Conservation (phyloP, 768 basidiomycete genomes). For the Thelephora aurantiotincta region DNA sequence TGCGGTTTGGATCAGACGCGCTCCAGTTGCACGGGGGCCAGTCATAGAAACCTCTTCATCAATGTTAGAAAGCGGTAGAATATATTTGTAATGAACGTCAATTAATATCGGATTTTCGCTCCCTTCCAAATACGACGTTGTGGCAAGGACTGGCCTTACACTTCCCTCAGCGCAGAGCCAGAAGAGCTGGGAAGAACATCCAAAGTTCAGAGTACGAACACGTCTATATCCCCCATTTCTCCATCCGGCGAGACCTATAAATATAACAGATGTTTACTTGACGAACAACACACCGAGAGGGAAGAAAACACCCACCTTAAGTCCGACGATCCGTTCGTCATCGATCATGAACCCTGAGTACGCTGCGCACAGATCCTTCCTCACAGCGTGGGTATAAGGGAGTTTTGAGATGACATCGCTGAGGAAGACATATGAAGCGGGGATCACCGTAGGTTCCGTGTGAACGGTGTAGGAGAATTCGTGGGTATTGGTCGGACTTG, state of each 20-base stretch:
- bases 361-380: neutral
- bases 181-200: too few relatives aligned
- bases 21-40: too few relatives aligned
- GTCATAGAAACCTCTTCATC: too few relatives aligned
- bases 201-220: conserved; percentile 15
- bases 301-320: conserved; percentile 20
- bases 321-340: conserved; percentile 24
- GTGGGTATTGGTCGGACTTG: neutral
- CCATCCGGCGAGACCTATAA: conserved; percentile 12
- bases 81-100: too few relatives aligned
- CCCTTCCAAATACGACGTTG: too few relatives aligned
- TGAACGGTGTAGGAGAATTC: neutral
- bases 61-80: too few relatives aligned
- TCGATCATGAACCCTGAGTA: conserved; percentile 30
- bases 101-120: too few relatives aligned
- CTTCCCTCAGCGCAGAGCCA: too few relatives aligned
- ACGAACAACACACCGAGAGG: too few relatives aligned
- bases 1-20: too few relatives aligned
- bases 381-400: neutral
- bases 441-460: neutral
- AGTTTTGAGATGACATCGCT: neutral
- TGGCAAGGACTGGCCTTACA: too few relatives aligned
- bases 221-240: conserved; percentile 18
- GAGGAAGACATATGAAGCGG: neutral
- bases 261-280: conserved; percentile 1